Percentiles rank a stretch among this genome's conserved stretches.
These are phyloP conservation scores for Ogataea saltuana DNA, from an alignment of 805 yeast species.

Conservation along the genomic window DNA sequence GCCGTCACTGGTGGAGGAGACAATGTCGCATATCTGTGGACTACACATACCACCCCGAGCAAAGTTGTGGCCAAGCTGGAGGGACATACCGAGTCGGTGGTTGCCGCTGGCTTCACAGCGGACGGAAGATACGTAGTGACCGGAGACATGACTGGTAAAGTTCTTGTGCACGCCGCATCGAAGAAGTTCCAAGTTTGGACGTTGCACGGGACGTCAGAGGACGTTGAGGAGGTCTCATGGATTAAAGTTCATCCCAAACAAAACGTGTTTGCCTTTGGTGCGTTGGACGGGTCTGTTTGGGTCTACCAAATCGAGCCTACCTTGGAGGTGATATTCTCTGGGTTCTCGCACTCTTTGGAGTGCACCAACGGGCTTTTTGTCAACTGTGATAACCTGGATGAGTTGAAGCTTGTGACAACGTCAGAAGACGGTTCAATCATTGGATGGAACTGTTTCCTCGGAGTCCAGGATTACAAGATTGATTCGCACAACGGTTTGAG, in stretches of 20 bases:
- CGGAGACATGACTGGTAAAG: slow-evolving; percentile 93
- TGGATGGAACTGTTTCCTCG: slow-evolving; percentile 87
- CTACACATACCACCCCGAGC: slow-evolving; percentile 85
- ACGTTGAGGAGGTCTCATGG: slow-evolving; percentile 90
- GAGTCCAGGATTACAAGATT: slow-evolving; percentile 66
- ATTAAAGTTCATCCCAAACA: slow-evolving; percentile 75
- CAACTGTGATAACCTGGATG: slow-evolving; percentile 55
- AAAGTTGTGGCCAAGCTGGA: slow-evolving; percentile 70
- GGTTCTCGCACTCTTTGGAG: slow-evolving; percentile 78
- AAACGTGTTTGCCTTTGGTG: slow-evolving; percentile 85
- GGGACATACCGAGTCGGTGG: slow-evolving; percentile 87
- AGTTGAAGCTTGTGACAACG: slow-evolving; percentile 65
- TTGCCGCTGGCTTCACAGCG: slow-evolving; percentile 76
- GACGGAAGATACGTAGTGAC: slow-evolving; percentile 83
- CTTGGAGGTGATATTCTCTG: slow-evolving; percentile 71
- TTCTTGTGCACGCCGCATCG: slow-evolving; percentile 67
- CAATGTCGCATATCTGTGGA: slow-evolving; percentile 86
- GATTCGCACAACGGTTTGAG: slow-evolving; percentile 60
- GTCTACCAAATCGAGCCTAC: slow-evolving; percentile 72
- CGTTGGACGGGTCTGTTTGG: slow-evolving; percentile 92
- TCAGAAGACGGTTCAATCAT: slow-evolving; percentile 86
- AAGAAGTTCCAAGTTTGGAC: slow-evolving; percentile 87
- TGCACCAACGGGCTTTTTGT: slow-evolving; percentile 80
- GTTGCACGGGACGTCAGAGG: slow-evolving; percentile 67
- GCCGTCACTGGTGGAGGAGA: slow-evolving; percentile 97